phyloP scores from a whole-genome alignment of 306 rosid genomes.

The Mimosa bimucronata region DNA sequence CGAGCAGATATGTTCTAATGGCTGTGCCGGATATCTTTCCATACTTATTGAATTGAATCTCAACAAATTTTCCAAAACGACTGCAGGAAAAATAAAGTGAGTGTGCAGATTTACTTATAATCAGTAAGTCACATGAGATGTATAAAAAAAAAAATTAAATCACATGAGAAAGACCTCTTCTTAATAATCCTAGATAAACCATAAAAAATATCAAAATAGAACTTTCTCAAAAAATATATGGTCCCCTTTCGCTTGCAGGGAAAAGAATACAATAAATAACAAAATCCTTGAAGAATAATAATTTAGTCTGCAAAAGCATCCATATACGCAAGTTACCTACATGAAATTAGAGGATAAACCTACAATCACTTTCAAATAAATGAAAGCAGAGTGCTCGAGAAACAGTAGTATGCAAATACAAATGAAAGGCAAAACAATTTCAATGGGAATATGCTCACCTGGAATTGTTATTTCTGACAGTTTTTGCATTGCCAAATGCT shows the following conservation, averaged over 20 bases:
- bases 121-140: constrained; percentile 21
- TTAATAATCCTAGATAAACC: neutral
- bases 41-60: constrained; percentile 74
- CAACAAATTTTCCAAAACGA: constrained; percentile 94
- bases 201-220: too few relatives aligned
- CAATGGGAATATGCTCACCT: constrained; percentile 59
- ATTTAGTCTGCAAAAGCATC: constrained; percentile 18
- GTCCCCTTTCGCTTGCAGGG: constrained; percentile 28
- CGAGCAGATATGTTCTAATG: constrained; percentile 89
- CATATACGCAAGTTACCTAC: neutral
- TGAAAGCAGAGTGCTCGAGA: constrained; percentile 26
- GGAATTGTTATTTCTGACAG: constrained; percentile 89
- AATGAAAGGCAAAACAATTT: constrained; percentile 31
- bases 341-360: constrained; percentile 18
- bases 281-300: constrained; percentile 10
- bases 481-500: constrained; percentile 96
- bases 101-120: constrained; percentile 29
- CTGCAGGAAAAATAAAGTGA: constrained; percentile 56
- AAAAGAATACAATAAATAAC: neutral
- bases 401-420: constrained; percentile 21
- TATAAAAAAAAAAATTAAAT: too few relatives aligned
- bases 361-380: constrained; percentile 35
- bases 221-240: neutral
- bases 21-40: constrained; percentile 98
- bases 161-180: constrained; percentile 33